Conservation (phyloP, 495 filamentous ascomycete species). For the Cercophora samala region DNA sequence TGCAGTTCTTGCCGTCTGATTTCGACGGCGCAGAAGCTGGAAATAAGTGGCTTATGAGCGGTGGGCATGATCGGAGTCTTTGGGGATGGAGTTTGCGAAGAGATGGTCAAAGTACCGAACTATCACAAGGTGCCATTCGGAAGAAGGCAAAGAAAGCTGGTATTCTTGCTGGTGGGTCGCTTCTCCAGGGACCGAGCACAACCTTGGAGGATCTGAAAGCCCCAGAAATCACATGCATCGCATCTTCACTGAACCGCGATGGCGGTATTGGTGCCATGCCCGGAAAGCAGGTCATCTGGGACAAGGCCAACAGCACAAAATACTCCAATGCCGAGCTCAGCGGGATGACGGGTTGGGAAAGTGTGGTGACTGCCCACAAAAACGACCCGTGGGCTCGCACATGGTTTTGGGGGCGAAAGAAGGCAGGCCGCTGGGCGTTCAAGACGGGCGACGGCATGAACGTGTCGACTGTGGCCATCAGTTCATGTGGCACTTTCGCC, state of each 20-base stretch:
- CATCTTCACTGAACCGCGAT: conserved; percentile 86
- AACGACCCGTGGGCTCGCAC: conserved; percentile 81
- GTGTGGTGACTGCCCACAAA: conserved; percentile 89
- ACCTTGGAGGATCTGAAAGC: conserved; percentile 76
- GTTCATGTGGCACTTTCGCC: conserved; percentile 89
- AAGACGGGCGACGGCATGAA: conserved; percentile 78
- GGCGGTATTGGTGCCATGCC: conserved; percentile 80
- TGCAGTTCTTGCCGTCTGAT: conserved; percentile 78
- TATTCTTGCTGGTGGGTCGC: conserved; percentile 50
- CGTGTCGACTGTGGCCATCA: conserved; percentile 84
- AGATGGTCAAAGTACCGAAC: conserved; percentile 88
- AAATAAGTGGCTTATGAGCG: conserved; percentile 93
- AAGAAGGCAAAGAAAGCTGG: conserved; percentile 82
- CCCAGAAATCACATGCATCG: conserved; percentile 83
- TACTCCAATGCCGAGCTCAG: conserved; percentile 57
- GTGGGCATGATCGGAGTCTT: conserved; percentile 78
- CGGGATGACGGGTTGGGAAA: conserved; percentile 88
- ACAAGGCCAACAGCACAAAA: conserved; percentile 61
- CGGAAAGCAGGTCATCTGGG: conserved; percentile 70
- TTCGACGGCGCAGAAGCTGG: conserved; percentile 83
- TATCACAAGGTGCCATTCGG: conserved; percentile 82
- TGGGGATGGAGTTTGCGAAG: conserved; percentile 94
- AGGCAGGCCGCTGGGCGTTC: conserved; percentile 89
- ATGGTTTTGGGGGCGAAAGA: conserved; percentile 96
- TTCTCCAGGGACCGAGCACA: conserved; percentile 51